A percentile compares a stretch with the other conserved stretches of the same genome.
phyloP scores from a whole-genome alignment of 2,329 filamentous ascomycete species.

The Epichloe scottii region DNA sequence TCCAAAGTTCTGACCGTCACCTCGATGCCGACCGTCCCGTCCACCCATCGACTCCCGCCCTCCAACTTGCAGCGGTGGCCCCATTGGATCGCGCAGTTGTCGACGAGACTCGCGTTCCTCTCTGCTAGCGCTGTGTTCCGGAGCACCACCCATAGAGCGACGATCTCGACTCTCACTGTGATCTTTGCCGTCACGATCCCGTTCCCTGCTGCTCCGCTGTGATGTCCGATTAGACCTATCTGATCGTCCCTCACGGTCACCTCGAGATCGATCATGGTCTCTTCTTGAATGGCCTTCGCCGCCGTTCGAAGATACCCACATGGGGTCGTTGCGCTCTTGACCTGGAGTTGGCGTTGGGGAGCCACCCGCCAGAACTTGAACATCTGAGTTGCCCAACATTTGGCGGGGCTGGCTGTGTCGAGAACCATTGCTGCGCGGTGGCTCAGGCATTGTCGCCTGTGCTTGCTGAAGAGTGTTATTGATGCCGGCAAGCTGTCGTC shows the following conservation, averaged over 20 bases:
- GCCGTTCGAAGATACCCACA: constrained; percentile 21
- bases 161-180: constrained; percentile 33
- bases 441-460: constrained; percentile 28
- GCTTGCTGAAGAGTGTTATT: constrained; percentile 45
- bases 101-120: constrained; percentile 24
- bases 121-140: constrained; percentile 13
- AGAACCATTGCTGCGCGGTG: constrained; percentile 22
- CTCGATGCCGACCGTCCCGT: constrained; percentile 21
- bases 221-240: constrained; percentile 28
- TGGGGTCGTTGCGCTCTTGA: constrained; percentile 35
- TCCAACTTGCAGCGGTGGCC: constrained; percentile 15
- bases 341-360: constrained; percentile 36
- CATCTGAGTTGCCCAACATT: constrained; percentile 40
- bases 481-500: constrained; percentile 46
- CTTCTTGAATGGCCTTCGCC: constrained; percentile 18
- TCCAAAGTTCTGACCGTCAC: constrained; percentile 12
- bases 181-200: constrained; percentile 35
- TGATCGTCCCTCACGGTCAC: constrained; percentile 28
- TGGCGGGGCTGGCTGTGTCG: constrained; percentile 23
- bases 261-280: constrained; percentile 30
- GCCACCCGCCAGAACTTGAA: constrained; percentile 42
- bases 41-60: constrained; percentile 19
- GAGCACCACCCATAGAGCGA: constrained; percentile 22
- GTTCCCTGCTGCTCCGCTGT: constrained; percentile 38
- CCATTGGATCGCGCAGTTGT: constrained; percentile 18